Evolutionary conservation across 2,329 filamentous ascomycete species (phyloP).

Genomic region (Diatrype stigma): DNA sequence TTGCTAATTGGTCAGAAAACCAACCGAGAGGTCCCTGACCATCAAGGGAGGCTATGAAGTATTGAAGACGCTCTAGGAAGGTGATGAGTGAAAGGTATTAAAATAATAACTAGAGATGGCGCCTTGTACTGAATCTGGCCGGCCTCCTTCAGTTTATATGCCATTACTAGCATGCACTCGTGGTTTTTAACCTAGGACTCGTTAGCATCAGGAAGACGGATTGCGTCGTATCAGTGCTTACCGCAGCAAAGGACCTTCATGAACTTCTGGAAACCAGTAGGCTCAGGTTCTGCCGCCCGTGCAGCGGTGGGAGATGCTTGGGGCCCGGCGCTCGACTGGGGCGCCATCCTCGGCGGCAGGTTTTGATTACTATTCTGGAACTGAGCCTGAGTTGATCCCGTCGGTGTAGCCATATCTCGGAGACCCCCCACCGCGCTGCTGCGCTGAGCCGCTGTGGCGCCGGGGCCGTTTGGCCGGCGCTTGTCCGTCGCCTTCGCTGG

Average conservation of each 20-base stretch:
- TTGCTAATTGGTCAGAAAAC: not conserved
- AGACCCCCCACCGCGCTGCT: slow-evolving; percentile 69
- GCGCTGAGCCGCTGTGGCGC: slow-evolving; percentile 70
- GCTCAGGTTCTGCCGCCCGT: slow-evolving; percentile 64
- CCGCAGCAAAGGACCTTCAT: slow-evolving; percentile 92
- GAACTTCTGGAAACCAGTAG: slow-evolving; percentile 83
- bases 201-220: not conserved
- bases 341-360: slow-evolving; percentile 62
- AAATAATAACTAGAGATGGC: slow-evolving; percentile 20
- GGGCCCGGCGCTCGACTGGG: slow-evolving; percentile 56
- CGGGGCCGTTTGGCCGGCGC: slow-evolving; percentile 75
- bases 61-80: slow-evolving; percentile 14
- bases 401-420: slow-evolving; percentile 75
- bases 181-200: slow-evolving; percentile 19
- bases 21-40: not conserved
- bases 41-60: slow-evolving; percentile 9
- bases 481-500: slow-evolving; percentile 78
- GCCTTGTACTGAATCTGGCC: slow-evolving; percentile 22
- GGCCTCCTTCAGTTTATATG: slow-evolving; percentile 26
- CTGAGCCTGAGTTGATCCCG: slow-evolving; percentile 89
- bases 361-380: slow-evolving; percentile 96
- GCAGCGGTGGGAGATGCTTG: slow-evolving; percentile 51
- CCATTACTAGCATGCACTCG: slow-evolving; percentile 22
- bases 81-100: slow-evolving; percentile 25
- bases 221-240: slow-evolving; percentile 35